Conservation (phyloP, 2,329 filamentous ascomycete genomes). For the Rhynchosporium graminicola region DNA sequence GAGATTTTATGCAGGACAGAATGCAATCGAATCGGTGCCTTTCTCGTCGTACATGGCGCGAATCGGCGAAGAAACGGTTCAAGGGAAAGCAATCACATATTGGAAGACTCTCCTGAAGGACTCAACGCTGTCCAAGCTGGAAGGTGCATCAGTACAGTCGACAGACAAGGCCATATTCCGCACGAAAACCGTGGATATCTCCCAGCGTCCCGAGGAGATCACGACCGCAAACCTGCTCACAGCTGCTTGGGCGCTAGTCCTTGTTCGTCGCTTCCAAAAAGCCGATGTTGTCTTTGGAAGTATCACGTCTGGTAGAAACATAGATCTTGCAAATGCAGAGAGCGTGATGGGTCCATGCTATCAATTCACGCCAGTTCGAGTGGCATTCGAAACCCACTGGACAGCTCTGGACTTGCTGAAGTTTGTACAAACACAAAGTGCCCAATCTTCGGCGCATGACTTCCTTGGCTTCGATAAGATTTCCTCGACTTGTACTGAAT, state of each 20-base stretch:
- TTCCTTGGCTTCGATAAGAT: conserved; percentile 43
- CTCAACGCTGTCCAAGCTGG: conserved; percentile 30
- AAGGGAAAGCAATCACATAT: conserved; percentile 44
- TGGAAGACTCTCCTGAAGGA: conserved; percentile 48
- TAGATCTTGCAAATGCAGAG: conserved; percentile 43
- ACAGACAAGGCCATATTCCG: conserved; percentile 40
- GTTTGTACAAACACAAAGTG: conserved; percentile 41
- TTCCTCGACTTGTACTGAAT: conserved; percentile 41
- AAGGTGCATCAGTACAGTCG: conserved; percentile 18
- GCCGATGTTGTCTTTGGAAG: conserved; percentile 46
- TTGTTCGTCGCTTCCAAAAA: conserved; percentile 41
- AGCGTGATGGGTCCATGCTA: conserved; percentile 48
- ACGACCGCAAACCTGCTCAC: conserved; percentile 47
- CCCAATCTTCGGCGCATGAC: conserved; percentile 40
- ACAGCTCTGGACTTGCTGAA: conserved; percentile 41
- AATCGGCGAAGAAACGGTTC: conserved; percentile 1
- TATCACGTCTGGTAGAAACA: conserved; percentile 47
- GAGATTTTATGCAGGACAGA: conserved; percentile 41
- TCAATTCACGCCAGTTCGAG: conserved; percentile 48
- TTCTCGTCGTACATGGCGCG: conserved; percentile 43
- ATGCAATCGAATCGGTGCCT: conserved; percentile 39
- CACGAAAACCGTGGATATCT: conserved; percentile 34
- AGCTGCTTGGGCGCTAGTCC: conserved; percentile 47
- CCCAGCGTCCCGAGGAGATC: conserved; percentile 41
- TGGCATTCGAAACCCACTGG: conserved; percentile 42